Conservation (phyloP, 345 rosid genomes). For the Aethionema arabicum region DNA sequence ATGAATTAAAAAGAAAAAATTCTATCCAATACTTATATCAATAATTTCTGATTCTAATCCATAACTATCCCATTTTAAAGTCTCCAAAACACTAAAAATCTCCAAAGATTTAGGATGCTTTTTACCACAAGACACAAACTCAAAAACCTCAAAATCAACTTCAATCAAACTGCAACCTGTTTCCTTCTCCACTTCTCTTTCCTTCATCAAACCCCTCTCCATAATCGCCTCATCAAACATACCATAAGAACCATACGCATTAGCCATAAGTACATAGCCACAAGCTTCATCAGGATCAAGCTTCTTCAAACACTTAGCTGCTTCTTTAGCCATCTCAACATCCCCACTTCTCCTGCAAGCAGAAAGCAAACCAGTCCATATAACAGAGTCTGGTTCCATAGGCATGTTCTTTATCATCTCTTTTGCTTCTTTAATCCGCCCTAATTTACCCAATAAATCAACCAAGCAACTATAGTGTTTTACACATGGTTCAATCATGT, state of each 20-base stretch:
- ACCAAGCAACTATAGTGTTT: slow-evolving; percentile 74
- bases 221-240: slow-evolving; percentile 53
- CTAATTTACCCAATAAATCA: slow-evolving; percentile 61
- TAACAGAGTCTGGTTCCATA: slow-evolving; percentile 48
- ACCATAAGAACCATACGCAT: slow-evolving; percentile 53
- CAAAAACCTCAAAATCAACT: slow-evolving; percentile 68
- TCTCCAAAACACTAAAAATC: slow-evolving; percentile 50
- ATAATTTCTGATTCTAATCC: slow-evolving; percentile 16
- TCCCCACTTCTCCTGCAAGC: slow-evolving; percentile 57
- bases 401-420: slow-evolving; percentile 56
- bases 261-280: slow-evolving; percentile 68
- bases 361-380: slow-evolving; percentile 69
- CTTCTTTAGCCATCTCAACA: slow-evolving; percentile 54
- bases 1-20: no score
- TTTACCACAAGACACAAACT: slow-evolving; percentile 74
- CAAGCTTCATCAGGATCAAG: slow-evolving; percentile 59
- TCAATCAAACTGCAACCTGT: slow-evolving; percentile 81
- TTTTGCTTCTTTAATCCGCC: slow-evolving; percentile 65
- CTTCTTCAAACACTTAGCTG: slow-evolving; percentile 45
- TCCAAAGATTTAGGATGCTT: slow-evolving; percentile 51
- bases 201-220: slow-evolving; percentile 60
- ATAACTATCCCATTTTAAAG: slow-evolving; percentile 30
- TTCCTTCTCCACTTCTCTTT: slow-evolving; percentile 52
- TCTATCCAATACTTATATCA: no score
- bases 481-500: slow-evolving; percentile 55